Percentiles rank a stretch among this genome's conserved stretches.
These are phyloP conservation scores for Solidago caesia DNA, from an alignment of 129 eudicot genomes.

Conservation along the genomic window DNA sequence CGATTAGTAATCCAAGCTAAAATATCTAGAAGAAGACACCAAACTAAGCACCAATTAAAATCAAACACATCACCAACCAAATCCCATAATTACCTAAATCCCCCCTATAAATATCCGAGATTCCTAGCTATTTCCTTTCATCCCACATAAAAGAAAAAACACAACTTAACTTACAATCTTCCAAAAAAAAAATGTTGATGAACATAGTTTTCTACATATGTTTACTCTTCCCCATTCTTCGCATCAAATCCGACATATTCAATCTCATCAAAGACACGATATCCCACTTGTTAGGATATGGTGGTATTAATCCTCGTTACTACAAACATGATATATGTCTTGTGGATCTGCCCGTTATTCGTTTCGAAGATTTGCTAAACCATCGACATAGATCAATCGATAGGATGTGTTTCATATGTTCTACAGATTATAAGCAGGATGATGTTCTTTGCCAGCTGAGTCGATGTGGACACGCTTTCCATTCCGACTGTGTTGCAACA, in stretches of 20 bases:
- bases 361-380: conserved; percentile 16
- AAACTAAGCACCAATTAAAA: too few relatives aligned
- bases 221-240: conserved; percentile 10
- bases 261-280: conserved; percentile 2
- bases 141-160: too few relatives aligned
- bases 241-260: conserved; percentile 23
- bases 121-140: too few relatives aligned
- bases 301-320: conserved; percentile 20
- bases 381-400: conserved; percentile 20
- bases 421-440: conserved; percentile 16
- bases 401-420: conserved; percentile 24
- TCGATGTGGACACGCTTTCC: conserved; percentile 23
- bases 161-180: too few relatives aligned
- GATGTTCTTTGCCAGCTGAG: conserved; percentile 28
- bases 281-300: conserved; percentile 5
- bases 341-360: conserved; percentile 24
- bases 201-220: not conserved
- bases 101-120: too few relatives aligned
- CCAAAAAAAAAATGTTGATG: not conserved
- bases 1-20: too few relatives aligned
- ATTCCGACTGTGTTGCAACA: conserved; percentile 27
- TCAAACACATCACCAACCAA: too few relatives aligned
- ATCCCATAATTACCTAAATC: too few relatives aligned
- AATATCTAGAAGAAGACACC: too few relatives aligned
- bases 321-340: conserved; percentile 10